Evolutionary conservation across 345 rosid species (phyloP).

Genomic region (Ceriops decandra): DNA sequence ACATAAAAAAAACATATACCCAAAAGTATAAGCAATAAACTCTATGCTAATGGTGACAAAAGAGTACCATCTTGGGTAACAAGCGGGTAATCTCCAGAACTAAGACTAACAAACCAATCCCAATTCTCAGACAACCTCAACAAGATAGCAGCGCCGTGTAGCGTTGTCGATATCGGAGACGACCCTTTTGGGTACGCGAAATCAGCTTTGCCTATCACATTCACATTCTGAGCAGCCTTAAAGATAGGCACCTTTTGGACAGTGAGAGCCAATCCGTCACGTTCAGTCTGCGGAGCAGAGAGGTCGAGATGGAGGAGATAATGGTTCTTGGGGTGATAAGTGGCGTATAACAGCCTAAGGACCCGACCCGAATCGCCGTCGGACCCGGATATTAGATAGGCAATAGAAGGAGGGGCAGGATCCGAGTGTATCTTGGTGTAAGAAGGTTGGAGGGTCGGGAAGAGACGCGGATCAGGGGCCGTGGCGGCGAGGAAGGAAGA

Average conservation of each 20-base stretch:
- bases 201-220: constrained; percentile 79
- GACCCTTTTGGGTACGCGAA: constrained; percentile 69
- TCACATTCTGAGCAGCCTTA: constrained; percentile 73
- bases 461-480: constrained; percentile 60
- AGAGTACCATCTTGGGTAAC: constrained; percentile 80
- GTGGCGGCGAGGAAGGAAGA: constrained; percentile 19
- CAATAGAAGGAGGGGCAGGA: constrained; percentile 67
- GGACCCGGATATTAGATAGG: constrained; percentile 72
- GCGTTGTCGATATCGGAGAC: constrained; percentile 66
- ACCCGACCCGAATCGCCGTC: constrained; percentile 57
- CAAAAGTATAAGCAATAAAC: neutral
- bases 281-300: constrained; percentile 56
- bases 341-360: constrained; percentile 71
- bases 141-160: constrained; percentile 84
- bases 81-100: constrained; percentile 82
- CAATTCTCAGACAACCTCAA: constrained; percentile 61
- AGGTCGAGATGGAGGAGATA: constrained; percentile 85
- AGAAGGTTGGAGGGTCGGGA: constrained; percentile 49
- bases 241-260: constrained; percentile 62
- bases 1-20: neutral
- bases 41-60: neutral
- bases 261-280: constrained; percentile 57
- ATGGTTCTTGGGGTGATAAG: constrained; percentile 77
- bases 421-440: constrained; percentile 45
- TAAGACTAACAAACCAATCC: constrained; percentile 84